Evolutionary conservation across 1,284 basidiomycete genomes (phyloP), one percentile per base, ranked within the genome.

Genomic region (Wolfiporia cocos): DNA sequence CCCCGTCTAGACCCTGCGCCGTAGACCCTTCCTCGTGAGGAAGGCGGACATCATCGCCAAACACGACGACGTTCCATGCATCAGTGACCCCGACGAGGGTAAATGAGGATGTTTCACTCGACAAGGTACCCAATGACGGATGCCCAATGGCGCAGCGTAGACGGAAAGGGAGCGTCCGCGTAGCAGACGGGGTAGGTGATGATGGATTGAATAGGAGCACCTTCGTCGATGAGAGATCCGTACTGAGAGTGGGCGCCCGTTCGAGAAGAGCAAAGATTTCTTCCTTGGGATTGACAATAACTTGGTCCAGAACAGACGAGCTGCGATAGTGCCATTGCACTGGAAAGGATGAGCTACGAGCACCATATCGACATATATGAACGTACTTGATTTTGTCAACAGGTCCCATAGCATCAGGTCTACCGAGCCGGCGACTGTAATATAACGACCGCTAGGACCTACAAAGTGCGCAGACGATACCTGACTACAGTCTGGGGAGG

Each of bases 391-490:
- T 47, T 80, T 82, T 22, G 70, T 68, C 38, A 95, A 61, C 26
- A 95, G 60, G 62, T 96, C 89, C 92, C 92, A 96, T 33, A 91
- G 63, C 20, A 80, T 68, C 4, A 92, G 53, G 28, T 81, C 77
- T 31, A 66, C 60, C 3, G 59, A 55, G 11, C 76, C 75, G 1
- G 68, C 67, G 22, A 78, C 68, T 11, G 74, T 76, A 21, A 91
- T 61, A 57, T 79, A 80, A 32, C 81, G 77, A 23, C 84, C 81
- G 39, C 68, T 67, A 26, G 55, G 57, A 0, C 86, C 86, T n/a
- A 87, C 64, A 52, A 91, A 92, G 56, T 74, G 66, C 28, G 67
- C 67, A n/a, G 69, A 67, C 24, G 53, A 59, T 22, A 70, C 64
- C 41, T 62, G 50, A 55, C 68, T 52, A 38, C 74, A 72, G 44